These are phyloP conservation scores for Dalbergia oliveri DNA, from an alignment of 306 rosid species.

Conservation along the genomic window DNA sequence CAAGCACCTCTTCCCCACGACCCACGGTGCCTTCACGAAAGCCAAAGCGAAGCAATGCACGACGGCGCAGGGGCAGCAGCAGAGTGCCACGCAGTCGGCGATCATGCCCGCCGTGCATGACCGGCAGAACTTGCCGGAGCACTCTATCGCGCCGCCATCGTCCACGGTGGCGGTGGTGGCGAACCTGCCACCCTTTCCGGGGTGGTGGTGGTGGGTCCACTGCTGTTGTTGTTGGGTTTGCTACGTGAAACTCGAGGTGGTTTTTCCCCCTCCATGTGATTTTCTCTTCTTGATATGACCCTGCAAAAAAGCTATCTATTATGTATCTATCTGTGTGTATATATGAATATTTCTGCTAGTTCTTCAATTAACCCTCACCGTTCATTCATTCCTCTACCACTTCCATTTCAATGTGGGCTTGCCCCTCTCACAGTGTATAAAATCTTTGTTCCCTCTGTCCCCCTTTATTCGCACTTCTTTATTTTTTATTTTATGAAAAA, in stretches of 20 bases:
- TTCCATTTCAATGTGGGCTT: slow-evolving; percentile 11
- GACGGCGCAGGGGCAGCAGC: slow-evolving; percentile 84
- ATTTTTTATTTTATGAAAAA: too few relatives aligned
- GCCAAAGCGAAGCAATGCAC: slow-evolving; percentile 66
- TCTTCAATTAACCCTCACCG: background rate
- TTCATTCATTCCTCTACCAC: background rate
- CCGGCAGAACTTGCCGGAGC: slow-evolving; percentile 64
- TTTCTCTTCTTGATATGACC: background rate
- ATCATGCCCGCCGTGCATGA: slow-evolving; percentile 69
- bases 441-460: slow-evolving; percentile 15
- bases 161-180: slow-evolving; percentile 12
- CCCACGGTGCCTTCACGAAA: slow-evolving; percentile 71
- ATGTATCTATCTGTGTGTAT: background rate
- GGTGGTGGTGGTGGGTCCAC: slow-evolving; percentile 5
- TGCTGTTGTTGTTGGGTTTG: background rate
- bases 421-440: background rate
- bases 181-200: background rate
- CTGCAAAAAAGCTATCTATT: slow-evolving; percentile 41
- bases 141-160: slow-evolving; percentile 52
- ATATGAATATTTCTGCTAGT: background rate
- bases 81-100: slow-evolving; percentile 78
- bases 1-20: slow-evolving; percentile 64
- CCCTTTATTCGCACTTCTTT: background rate
- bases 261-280: slow-evolving; percentile 45
- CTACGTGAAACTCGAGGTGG: slow-evolving; percentile 22